Conservation (phyloP, 352 stramenopile genomes). For the Phytophthora sp. region DNA sequence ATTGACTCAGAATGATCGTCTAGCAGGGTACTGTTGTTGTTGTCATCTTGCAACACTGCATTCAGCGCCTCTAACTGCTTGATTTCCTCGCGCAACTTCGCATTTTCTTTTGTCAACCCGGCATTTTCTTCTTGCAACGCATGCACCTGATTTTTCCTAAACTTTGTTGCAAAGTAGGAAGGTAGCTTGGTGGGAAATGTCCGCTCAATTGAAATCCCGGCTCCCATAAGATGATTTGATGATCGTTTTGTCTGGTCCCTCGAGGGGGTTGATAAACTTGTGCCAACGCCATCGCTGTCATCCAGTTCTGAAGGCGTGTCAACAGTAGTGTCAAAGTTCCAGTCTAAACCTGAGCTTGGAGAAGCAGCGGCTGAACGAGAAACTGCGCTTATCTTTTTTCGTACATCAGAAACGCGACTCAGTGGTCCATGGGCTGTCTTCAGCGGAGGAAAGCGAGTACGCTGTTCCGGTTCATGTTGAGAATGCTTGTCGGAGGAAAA, state of each 20-base stretch:
- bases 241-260: not conserved
- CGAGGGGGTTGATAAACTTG: not conserved
- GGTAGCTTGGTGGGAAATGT: slow-evolving; percentile 23
- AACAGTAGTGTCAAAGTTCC: slow-evolving; percentile 45
- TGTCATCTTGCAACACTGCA: slow-evolving; percentile 36
- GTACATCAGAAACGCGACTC: not conserved
- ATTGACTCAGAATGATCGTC: slow-evolving; percentile 1
- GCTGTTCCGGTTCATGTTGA: not conserved
- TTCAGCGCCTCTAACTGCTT: slow-evolving; percentile 51
- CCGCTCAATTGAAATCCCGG: slow-evolving; percentile 42
- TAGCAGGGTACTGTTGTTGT: slow-evolving; percentile 19
- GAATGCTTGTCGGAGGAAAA: no score
- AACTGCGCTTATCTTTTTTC: slow-evolving; percentile 1
- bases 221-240: slow-evolving; percentile 3
- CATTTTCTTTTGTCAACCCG: slow-evolving; percentile 43
- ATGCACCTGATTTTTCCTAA: slow-evolving; percentile 51
- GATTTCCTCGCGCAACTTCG: slow-evolving; percentile 51
- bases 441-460: slow-evolving; percentile 17
- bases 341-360: not conserved
- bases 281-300: not conserved
- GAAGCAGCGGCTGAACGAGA: slow-evolving; percentile 2
- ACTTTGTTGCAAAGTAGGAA: slow-evolving; percentile 38
- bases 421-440: not conserved
- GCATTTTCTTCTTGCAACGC: slow-evolving; percentile 53
- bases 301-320: slow-evolving; percentile 15